Evolutionary conservation across 176 grass and related monocot genomes (phyloP).

Genomic region (Avena atlantica): DNA sequence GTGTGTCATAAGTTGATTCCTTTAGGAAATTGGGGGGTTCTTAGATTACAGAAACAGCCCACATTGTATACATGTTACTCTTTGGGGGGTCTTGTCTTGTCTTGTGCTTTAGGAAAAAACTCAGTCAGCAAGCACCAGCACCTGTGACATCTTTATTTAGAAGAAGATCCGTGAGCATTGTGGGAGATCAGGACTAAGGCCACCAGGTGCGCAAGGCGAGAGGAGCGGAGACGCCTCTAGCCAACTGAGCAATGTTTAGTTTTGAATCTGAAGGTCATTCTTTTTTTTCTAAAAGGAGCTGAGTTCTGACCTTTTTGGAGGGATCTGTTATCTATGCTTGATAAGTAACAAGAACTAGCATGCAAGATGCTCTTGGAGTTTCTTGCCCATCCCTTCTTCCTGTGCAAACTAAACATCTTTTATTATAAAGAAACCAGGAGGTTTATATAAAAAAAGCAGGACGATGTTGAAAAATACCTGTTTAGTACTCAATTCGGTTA

Average conservation of each 20-base stretch:
- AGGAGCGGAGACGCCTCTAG: background rate
- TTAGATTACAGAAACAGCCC: background rate
- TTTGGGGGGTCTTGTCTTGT: background rate
- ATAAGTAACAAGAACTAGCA: background rate
- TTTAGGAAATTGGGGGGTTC: background rate
- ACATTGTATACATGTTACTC: conserved; percentile 3
- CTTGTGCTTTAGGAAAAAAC: background rate
- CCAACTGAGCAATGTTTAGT: background rate
- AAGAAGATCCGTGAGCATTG: background rate
- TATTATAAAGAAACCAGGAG: background rate
- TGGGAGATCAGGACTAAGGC: background rate
- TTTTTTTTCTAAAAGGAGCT: background rate
- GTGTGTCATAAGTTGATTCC: background rate
- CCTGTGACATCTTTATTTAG: background rate
- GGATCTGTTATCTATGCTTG: background rate
- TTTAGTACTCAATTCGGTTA: background rate
- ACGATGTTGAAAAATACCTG: background rate
- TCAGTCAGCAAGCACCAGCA: background rate
- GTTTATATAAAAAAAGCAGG: background rate
- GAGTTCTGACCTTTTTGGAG: background rate
- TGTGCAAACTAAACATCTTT: background rate
- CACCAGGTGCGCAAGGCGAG: background rate
- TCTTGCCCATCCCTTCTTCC: background rate
- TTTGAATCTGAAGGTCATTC: background rate
- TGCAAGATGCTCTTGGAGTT: background rate